phyloP scores from a whole-genome alignment of 2,329 filamentous ascomycete species.

The Chaetomium sp. region DNA sequence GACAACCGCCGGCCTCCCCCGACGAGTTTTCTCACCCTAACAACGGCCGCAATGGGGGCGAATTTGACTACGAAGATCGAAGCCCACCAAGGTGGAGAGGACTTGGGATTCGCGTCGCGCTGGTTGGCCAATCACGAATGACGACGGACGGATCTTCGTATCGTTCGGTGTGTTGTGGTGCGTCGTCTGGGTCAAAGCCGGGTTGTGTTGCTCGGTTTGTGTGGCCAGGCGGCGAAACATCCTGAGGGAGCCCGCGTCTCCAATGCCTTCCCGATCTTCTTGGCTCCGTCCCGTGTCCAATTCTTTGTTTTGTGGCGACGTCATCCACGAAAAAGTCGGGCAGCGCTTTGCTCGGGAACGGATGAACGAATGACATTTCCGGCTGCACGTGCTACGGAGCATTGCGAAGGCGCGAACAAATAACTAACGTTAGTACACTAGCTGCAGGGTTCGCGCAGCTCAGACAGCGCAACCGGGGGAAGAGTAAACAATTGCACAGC shows the following conservation, averaged over 20 bases:
- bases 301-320: not conserved
- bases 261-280: not conserved
- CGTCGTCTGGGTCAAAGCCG: too few species aligned
- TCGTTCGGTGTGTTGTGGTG: not conserved
- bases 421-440: too few species aligned
- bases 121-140: not conserved
- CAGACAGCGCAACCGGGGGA: too few species aligned
- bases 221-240: not conserved
- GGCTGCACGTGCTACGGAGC: too few species aligned
- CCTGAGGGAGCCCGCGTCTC: not conserved
- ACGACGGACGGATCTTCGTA: not conserved
- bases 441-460: too few species aligned
- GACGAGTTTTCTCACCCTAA: too few species aligned
- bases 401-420: too few species aligned
- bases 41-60: not conserved
- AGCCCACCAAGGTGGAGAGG: not conserved
- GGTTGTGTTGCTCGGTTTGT: not conserved
- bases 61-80: conserved; percentile 1
- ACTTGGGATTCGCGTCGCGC: not conserved
- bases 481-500: too few species aligned
- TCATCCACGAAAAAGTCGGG: conserved; percentile 6
- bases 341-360: not conserved
- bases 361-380: conserved; percentile 2
- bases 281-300: too few species aligned
- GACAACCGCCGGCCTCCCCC: too few species aligned